These are phyloP conservation scores for Vitis labrusca DNA, from an alignment of 164 flowering plant genomes.

Conservation along the genomic window DNA sequence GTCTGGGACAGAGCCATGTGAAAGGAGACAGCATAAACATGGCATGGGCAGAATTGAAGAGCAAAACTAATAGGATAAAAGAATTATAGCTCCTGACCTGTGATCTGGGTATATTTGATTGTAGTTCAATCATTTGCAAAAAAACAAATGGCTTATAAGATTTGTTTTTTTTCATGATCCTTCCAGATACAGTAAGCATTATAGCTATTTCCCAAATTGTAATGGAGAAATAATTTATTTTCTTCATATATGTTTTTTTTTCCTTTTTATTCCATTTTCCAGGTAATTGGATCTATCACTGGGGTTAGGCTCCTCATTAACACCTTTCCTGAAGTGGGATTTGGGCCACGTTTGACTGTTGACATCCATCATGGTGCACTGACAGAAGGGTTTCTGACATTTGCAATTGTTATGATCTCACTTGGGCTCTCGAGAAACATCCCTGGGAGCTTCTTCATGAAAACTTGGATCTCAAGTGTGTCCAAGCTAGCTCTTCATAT, in stretches of 20 bases:
- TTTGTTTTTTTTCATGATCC: too few species aligned
- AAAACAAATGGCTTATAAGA: too few species aligned
- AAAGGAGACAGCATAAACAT: neutral
- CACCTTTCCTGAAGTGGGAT: conserved; percentile 67
- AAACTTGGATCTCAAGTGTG: conserved; percentile 86
- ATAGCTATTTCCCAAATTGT: too few species aligned
- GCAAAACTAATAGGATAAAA: neutral
- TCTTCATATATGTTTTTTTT: neutral
- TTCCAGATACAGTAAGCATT: too few species aligned
- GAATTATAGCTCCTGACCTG: neutral
- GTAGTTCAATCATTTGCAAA: too few species aligned
- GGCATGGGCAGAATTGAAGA: neutral
- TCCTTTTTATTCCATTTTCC: neutral
- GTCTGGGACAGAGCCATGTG: neutral
- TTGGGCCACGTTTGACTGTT: conserved; percentile 73
- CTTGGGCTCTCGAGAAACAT: conserved; percentile 53
- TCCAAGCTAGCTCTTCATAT: conserved; percentile 85
- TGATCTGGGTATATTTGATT: neutral
- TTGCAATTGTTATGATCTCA: conserved; percentile 58
- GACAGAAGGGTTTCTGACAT: conserved; percentile 85
- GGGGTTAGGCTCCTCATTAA: conserved; percentile 62
- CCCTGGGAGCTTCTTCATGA: conserved; percentile 68
- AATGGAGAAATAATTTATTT: neutral
- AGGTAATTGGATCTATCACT: conserved; percentile 75
- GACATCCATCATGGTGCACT: conserved; percentile 78